phyloP scores from a whole-genome alignment of 2,329 filamentous ascomycete genomes.

The Cladosporium sp. region DNA sequence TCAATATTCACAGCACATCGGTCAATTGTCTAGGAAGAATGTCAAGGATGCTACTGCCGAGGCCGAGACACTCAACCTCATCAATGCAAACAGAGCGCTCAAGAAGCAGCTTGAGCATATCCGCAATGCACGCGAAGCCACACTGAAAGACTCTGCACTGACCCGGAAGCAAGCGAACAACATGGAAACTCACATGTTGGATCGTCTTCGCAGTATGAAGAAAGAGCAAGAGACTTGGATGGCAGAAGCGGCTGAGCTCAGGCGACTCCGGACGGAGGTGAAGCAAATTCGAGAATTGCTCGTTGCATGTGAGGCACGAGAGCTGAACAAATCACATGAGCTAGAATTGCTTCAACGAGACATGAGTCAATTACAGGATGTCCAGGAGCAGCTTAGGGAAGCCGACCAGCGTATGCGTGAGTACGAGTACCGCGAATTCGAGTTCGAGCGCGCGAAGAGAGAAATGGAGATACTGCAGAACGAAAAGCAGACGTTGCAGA shows the following conservation, averaged over 20 bases:
- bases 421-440: conserved; percentile 63
- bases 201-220: conserved; percentile 34
- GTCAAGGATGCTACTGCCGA: conserved; percentile 76
- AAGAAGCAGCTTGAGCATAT: conserved; percentile 62
- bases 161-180: conserved; percentile 70
- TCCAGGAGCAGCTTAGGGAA: conserved; percentile 60
- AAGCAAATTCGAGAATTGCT: conserved; percentile 63
- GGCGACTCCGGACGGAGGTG: conserved; percentile 54
- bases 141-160: conserved; percentile 35
- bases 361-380: conserved; percentile 59
- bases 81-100: conserved; percentile 72
- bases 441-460: conserved; percentile 58
- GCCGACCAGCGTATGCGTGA: conserved; percentile 63
- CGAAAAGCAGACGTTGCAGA: conserved; percentile 58
- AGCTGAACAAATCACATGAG: conserved; percentile 63
- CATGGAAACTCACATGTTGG: conserved; percentile 57
- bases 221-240: conserved; percentile 38
- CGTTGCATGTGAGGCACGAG: conserved; percentile 67
- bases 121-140: conserved; percentile 35
- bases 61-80: conserved; percentile 77
- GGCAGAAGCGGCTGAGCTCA: conserved; percentile 63
- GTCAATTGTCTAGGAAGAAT: conserved; percentile 71
- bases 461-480: conserved; percentile 60
- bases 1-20: conserved; percentile 79
- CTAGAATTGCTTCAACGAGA: conserved; percentile 63